Conservation (phyloP, 2,329 filamentous ascomycete species). For the Neurospora sp. region DNA sequence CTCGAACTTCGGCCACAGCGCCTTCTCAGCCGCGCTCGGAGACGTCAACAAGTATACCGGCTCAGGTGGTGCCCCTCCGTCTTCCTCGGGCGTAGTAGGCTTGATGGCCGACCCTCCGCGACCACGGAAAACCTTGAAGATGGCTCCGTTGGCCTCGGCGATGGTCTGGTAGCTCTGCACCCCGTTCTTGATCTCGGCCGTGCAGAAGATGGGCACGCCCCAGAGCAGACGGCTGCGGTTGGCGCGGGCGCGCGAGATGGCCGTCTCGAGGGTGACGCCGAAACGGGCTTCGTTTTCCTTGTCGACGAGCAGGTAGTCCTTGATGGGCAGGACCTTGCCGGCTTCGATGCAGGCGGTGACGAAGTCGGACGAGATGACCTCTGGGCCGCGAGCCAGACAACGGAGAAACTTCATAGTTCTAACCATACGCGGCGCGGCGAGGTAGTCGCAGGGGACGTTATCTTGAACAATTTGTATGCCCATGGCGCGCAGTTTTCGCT, state of each 20-base stretch:
- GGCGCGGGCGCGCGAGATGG: slow-evolving; percentile 59
- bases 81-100: slow-evolving; percentile 51
- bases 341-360: slow-evolving; percentile 67
- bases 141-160: slow-evolving; percentile 78
- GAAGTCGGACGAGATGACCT: slow-evolving; percentile 67
- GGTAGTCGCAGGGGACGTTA: slow-evolving; percentile 66
- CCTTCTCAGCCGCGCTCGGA: slow-evolving; percentile 53
- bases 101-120: slow-evolving; percentile 59
- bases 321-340: slow-evolving; percentile 52
- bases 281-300: slow-evolving; percentile 62
- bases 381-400: slow-evolving; percentile 71
- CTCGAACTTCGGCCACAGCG: slow-evolving; percentile 71
- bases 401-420: slow-evolving; percentile 91
- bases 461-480: slow-evolving; percentile 76
- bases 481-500: slow-evolving; percentile 74
- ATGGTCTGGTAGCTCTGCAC: slow-evolving; percentile 79
- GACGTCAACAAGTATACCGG: slow-evolving; percentile 80
- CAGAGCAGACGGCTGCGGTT: slow-evolving; percentile 70
- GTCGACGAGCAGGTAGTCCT: slow-evolving; percentile 63
- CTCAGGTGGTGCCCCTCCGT: slow-evolving; percentile 51
- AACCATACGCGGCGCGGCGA: slow-evolving; percentile 78
- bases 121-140: slow-evolving; percentile 67
- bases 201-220: slow-evolving; percentile 75
- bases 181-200: slow-evolving; percentile 68
- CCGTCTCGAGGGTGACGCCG: slow-evolving; percentile 57